Base-by-base conservation (phyloP, 768 basidiomycete species). In the Pilatotrama ljubarskyi region DNA sequence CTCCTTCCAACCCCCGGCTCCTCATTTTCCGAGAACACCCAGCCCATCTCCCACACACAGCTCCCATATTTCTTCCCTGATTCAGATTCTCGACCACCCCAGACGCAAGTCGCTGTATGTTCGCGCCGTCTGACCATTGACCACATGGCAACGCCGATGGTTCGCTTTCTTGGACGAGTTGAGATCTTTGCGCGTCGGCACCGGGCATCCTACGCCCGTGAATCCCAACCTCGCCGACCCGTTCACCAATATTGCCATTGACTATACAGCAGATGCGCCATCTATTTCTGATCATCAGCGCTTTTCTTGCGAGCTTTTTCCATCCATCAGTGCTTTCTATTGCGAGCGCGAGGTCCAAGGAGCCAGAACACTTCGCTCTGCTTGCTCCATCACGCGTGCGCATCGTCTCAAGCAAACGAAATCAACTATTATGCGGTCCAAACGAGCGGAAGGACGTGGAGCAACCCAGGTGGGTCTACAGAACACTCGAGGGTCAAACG, bases 251-350 rank as follows among this genome's bases (percentile, higher is more conserved):
- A n/a, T n/a, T n/a, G n/a, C n/a, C 43, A 36, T 37, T 55, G 42
- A 17, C 41, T 26, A n/a, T n/a, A 20, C 55, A 49, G 7, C 24
- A 42, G 25, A 22, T 29, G 24, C 41, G 32, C 36, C 37, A 32
- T 55, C 53, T 47, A 55, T 29, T 56, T 61, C 60, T 61, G 60
- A 61, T 61, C 55, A 61, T 61, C 60, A 56, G 13, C 54, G n/a
- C 37, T n/a, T 46, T 56, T 22, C 49, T 47, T 32, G 32, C 55
- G 49, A 37, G 29, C 41, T 42, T 58, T 51, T n/a, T 37, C 52
- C 51, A 32, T 37, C 61, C 55, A 54, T 54, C 57, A 58, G 32
- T 42, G 40, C 38, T 32, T 54, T 51, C 61, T 55, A 51, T 46
- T 52, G 58, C 50, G 29, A 4, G 42, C 53, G 17, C 55, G 47